These are phyloP conservation scores for Lotmaria passim DNA, from an alignment of 208 protist species.

Conservation along the genomic window DNA sequence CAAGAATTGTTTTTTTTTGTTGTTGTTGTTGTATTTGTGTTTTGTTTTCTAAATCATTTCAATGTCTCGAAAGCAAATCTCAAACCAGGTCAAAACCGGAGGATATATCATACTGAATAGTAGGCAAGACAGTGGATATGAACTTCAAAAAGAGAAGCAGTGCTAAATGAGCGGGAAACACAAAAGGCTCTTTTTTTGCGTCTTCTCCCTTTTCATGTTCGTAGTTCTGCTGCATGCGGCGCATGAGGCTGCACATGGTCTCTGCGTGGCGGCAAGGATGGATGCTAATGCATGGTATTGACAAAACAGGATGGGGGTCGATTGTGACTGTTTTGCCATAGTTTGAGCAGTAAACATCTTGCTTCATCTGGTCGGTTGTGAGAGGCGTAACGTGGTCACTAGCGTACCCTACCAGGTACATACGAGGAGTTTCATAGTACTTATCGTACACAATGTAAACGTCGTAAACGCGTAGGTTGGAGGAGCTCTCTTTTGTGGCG, in stretches of 20 bases:
- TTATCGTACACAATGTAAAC: slow-evolving; percentile 98
- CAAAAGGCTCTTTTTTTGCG: slow-evolving; percentile 45
- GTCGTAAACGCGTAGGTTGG: slow-evolving; percentile 91
- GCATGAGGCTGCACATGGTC: slow-evolving; percentile 94
- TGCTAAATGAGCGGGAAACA: slow-evolving; percentile 58
- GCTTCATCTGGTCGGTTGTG: slow-evolving; percentile 91
- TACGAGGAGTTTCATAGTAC: slow-evolving; percentile 96
- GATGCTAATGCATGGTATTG: slow-evolving; percentile 92
- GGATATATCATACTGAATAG: slow-evolving; percentile 96
- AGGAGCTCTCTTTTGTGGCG: slow-evolving; percentile 6
- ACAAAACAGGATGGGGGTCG: slow-evolving; percentile 88
- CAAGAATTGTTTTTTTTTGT: not conserved
- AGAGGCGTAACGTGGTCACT: slow-evolving; percentile 78
- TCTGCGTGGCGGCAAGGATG: slow-evolving; percentile 96
- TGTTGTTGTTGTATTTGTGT: not conserved
- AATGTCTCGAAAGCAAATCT: not conserved
- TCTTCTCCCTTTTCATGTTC: slow-evolving; percentile 37
- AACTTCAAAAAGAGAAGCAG: slow-evolving; percentile 91
- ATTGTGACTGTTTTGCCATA: slow-evolving; percentile 98
- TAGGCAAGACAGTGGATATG: slow-evolving; percentile 96
- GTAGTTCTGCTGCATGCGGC: slow-evolving; percentile 74
- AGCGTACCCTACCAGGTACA: slow-evolving; percentile 96
- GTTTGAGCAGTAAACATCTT: slow-evolving; percentile 97
- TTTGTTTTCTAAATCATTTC: not conserved
- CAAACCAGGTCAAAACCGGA: slow-evolving; percentile 71